These are phyloP conservation scores for Fusarium sp. DNA, from an alignment of 2,329 filamentous ascomycete species.

Conservation along the genomic window DNA sequence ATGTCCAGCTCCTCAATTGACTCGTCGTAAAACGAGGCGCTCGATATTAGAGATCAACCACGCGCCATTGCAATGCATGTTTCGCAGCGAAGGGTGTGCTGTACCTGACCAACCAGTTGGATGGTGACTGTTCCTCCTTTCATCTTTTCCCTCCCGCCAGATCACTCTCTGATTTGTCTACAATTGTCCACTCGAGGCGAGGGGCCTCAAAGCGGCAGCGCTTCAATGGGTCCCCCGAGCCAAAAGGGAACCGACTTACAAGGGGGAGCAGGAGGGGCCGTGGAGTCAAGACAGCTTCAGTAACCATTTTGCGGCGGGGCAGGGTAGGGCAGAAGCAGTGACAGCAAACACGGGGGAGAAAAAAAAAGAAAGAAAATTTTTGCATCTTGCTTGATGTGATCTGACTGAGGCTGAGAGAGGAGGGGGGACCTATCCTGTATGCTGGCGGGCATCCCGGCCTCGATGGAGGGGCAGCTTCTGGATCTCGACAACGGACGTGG, in stretches of 20 bases:
- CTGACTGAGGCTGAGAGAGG: constrained; percentile 4
- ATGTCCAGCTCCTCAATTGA: constrained; percentile 2
- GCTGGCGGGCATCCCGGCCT: constrained; percentile 1
- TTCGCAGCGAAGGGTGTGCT: constrained; percentile 31
- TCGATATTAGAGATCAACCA: constrained; percentile 35
- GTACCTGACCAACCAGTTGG: constrained; percentile 33
- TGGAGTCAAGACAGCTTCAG: constrained; percentile 11
- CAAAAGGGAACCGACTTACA: constrained; percentile 17
- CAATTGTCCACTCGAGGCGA: background rate
- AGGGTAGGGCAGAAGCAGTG: background rate
- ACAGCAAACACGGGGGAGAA: constrained; percentile 1
- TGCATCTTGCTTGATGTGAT: constrained; percentile 12
- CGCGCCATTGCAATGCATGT: constrained; percentile 42
- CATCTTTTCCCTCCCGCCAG: constrained; percentile 25
- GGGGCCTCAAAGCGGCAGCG: constrained; percentile 34
- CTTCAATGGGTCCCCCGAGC: constrained; percentile 13
- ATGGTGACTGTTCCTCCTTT: constrained; percentile 29
- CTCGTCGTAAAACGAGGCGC: constrained; percentile 19
- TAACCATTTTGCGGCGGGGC: constrained; percentile 19
- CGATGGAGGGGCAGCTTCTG: background rate
- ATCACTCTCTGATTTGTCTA: constrained; percentile 27
- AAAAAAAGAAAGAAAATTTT: background rate
- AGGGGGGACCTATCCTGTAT: background rate
- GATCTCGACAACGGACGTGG: constrained; percentile 2
- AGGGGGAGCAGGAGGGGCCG: constrained; percentile 21